Evolutionary conservation across 1,284 basidiomycete species (phyloP).

Genomic region (Polyporus tsugae): DNA sequence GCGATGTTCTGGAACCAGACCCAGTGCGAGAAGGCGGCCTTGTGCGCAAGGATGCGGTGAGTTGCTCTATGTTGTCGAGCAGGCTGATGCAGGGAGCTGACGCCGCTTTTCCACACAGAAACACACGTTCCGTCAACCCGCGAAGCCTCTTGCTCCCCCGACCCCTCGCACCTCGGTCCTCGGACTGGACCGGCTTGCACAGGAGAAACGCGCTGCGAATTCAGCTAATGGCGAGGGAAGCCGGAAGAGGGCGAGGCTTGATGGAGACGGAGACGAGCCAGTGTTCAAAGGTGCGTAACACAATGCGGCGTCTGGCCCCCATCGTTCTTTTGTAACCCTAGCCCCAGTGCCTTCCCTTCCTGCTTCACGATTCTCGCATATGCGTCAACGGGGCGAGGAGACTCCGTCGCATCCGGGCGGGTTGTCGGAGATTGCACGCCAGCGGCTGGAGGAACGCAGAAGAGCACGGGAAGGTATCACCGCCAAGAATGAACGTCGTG

Average conservation of each 20-base stretch:
- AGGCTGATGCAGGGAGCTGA: neutral
- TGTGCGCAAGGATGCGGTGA: constrained; percentile 70
- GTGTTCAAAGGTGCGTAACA: constrained; percentile 80
- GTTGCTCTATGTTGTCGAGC: constrained; percentile 35
- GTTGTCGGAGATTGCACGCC: constrained; percentile 77
- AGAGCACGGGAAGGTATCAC: constrained; percentile 71
- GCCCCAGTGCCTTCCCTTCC: constrained; percentile 78
- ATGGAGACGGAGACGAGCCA: constrained; percentile 64
- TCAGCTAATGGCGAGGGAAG: constrained; percentile 52
- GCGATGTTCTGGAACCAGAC: constrained; percentile 85
- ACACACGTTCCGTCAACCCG: constrained; percentile 82
- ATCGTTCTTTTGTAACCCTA: neutral
- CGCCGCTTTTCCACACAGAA: constrained; percentile 49
- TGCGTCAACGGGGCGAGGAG: constrained; percentile 83
- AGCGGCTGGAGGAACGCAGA: constrained; percentile 80
- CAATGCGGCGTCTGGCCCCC: neutral
- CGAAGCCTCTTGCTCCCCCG: constrained; percentile 73
- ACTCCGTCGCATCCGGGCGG: constrained; percentile 96
- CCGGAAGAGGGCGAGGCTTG: constrained; percentile 73
- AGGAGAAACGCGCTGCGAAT: constrained; percentile 79
- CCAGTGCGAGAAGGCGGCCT: constrained; percentile 80
- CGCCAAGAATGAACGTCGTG: constrained; percentile 59
- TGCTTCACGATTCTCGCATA: constrained; percentile 60
- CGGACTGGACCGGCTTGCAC: constrained; percentile 87
- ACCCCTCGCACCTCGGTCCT: constrained; percentile 80